Conservation (phyloP, 2,329 filamentous ascomycete species). For the Aspergillus ochraceus region DNA sequence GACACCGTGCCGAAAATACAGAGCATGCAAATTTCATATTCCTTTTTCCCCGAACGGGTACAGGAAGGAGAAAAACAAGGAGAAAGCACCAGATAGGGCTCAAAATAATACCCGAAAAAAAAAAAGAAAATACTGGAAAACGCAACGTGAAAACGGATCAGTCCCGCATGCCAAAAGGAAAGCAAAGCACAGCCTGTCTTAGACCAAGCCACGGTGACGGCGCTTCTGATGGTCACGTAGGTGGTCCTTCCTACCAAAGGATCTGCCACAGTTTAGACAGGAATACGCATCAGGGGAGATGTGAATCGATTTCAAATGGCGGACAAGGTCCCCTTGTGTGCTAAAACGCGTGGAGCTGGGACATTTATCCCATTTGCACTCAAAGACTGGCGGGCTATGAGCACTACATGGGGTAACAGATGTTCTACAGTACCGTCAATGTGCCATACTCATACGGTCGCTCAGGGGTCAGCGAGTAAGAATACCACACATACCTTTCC, state of each 20-base stretch:
- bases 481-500: too few relatives aligned
- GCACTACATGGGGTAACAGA: neutral
- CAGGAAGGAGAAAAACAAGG: too few relatives aligned
- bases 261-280: conserved; percentile 6
- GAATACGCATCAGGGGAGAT: conserved; percentile 11
- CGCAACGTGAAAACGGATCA: too few relatives aligned
- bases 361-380: conserved; percentile 15
- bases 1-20: too few relatives aligned
- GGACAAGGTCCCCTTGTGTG: conserved; percentile 12
- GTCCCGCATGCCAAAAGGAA: too few relatives aligned
- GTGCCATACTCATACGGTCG: neutral
- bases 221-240: neutral
- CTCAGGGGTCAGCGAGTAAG: neutral
- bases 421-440: neutral
- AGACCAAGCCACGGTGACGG: neutral
- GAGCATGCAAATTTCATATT: too few relatives aligned
- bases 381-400: neutral
- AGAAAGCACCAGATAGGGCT: too few relatives aligned
- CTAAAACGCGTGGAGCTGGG: conserved; percentile 11
- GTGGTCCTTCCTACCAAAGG: conserved; percentile 5
- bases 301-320: conserved; percentile 18
- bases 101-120: too few relatives aligned
- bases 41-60: too few relatives aligned
- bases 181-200: too few relatives aligned
- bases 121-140: too few relatives aligned